Percentiles rank a stretch among this genome's conserved stretches.
phyloP scores from a whole-genome alignment of 148 eudicot species.

The Polygonum aviculare region DNA sequence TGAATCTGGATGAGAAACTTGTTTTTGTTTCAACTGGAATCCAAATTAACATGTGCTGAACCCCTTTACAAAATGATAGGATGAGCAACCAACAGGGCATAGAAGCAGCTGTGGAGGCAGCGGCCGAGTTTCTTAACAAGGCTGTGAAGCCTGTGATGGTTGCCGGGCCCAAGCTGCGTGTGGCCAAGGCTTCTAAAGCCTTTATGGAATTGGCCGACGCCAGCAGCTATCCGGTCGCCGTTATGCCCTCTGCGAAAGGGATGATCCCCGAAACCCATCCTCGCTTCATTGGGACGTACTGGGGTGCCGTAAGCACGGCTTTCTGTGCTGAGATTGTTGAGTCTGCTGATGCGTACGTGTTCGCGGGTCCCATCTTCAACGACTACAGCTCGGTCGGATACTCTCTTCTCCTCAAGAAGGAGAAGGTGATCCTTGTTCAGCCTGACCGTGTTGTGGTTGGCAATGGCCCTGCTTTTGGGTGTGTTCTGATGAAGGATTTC shows the following conservation, averaged over 20 bases:
- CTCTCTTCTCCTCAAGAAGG: slow-evolving; percentile 65
- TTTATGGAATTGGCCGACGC: slow-evolving; percentile 61
- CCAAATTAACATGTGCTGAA: background rate
- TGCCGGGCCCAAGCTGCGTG: slow-evolving; percentile 60
- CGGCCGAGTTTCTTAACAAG: slow-evolving; percentile 65
- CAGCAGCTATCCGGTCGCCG: slow-evolving; percentile 49
- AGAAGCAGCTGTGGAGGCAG: slow-evolving; percentile 72
- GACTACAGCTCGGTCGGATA: slow-evolving; percentile 88
- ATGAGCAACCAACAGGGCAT: slow-evolving; percentile 55
- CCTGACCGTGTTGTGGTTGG: slow-evolving; percentile 64
- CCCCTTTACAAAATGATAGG: slow-evolving; percentile 19
- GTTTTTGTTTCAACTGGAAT: background rate
- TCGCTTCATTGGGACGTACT: slow-evolving; percentile 66
- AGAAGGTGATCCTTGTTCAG: slow-evolving; percentile 62
- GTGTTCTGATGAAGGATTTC: slow-evolving; percentile 73
- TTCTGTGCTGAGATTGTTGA: slow-evolving; percentile 80
- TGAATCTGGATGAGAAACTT: background rate
- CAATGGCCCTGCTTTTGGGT: slow-evolving; percentile 69
- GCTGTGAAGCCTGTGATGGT: slow-evolving; percentile 84
- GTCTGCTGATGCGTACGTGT: slow-evolving; percentile 75
- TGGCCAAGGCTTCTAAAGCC: slow-evolving; percentile 44
- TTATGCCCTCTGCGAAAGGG: slow-evolving; percentile 77
- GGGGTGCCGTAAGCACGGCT: slow-evolving; percentile 79
- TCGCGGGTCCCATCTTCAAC: slow-evolving; percentile 75
- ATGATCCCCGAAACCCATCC: slow-evolving; percentile 62